A percentile compares a stretch with the other conserved stretches of the same genome.
These are phyloP conservation scores for Alternaria tenuissima DNA, from an alignment of 2,329 filamentous ascomycete genomes.

Conservation along the genomic window DNA sequence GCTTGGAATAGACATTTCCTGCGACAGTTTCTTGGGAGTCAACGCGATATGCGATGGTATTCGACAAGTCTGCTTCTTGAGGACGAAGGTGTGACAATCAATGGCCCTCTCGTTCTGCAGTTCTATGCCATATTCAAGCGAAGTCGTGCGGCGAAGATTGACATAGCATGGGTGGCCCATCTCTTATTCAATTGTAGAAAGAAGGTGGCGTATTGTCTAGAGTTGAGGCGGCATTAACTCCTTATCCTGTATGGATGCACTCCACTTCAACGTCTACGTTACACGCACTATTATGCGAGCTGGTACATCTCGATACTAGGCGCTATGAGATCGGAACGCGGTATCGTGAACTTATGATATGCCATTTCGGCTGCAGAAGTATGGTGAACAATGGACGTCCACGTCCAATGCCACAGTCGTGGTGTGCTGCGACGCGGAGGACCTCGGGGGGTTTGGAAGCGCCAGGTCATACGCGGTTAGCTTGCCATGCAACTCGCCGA, in stretches of 20 bases:
- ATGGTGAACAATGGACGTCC: background rate
- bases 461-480: background rate
- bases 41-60: background rate
- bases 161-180: rapidly evolving
- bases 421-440: background rate
- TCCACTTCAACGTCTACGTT: background rate
- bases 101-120: background rate
- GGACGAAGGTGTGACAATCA: background rate
- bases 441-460: background rate
- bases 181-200: background rate
- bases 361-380: background rate
- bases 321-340: rapidly evolving
- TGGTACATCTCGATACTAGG: background rate
- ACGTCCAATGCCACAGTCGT: background rate
- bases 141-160: background rate
- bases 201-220: background rate
- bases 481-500: constrained; percentile 15
- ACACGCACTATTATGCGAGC: background rate
- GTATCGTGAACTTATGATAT: background rate
- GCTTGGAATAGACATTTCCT: background rate
- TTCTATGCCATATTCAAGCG: too few relatives aligned
- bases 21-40: background rate
- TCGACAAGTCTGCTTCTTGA: background rate
- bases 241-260: background rate
- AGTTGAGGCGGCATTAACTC: background rate